Evolutionary conservation across 148 eudicot species (phyloP).

Genomic region (Persicaria tinctoria): DNA sequence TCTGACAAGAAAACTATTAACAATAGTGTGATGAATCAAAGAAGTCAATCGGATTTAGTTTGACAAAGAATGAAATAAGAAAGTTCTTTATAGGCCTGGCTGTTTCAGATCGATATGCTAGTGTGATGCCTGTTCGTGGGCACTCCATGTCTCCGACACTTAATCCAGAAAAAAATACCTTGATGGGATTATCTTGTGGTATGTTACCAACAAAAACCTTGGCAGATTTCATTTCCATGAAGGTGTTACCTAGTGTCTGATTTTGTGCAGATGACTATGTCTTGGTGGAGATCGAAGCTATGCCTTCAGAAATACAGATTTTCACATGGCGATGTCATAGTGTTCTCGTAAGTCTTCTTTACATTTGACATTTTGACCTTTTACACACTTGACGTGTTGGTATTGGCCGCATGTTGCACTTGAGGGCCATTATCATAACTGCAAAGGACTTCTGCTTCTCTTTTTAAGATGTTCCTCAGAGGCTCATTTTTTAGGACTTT

Average conservation of each 20-base stretch:
- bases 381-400: not conserved
- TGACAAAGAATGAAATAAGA: too few relatives aligned
- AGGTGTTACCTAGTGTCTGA: not conserved
- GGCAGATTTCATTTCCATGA: not conserved
- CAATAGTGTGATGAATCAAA: too few relatives aligned
- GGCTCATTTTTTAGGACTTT: too few relatives aligned
- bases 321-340: constrained; percentile 77
- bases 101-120: constrained; percentile 62
- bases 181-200: constrained; percentile 27
- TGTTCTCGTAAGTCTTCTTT: constrained; percentile 63
- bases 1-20: too few relatives aligned
- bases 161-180: constrained; percentile 50
- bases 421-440: not conserved
- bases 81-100: constrained; percentile 63
- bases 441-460: too few relatives aligned
- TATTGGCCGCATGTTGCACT: not conserved
- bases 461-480: too few relatives aligned
- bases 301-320: constrained; percentile 75
- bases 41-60: too few relatives aligned
- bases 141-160: constrained; percentile 84
- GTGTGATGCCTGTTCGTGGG: constrained; percentile 51
- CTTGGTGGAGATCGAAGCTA: constrained; percentile 74
- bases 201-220: constrained; percentile 6
- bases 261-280: constrained; percentile 66
- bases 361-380: too few relatives aligned